These are phyloP conservation scores for Eucalyptus tenuipes DNA, from an alignment of 345 rosid species.

Conservation along the genomic window DNA sequence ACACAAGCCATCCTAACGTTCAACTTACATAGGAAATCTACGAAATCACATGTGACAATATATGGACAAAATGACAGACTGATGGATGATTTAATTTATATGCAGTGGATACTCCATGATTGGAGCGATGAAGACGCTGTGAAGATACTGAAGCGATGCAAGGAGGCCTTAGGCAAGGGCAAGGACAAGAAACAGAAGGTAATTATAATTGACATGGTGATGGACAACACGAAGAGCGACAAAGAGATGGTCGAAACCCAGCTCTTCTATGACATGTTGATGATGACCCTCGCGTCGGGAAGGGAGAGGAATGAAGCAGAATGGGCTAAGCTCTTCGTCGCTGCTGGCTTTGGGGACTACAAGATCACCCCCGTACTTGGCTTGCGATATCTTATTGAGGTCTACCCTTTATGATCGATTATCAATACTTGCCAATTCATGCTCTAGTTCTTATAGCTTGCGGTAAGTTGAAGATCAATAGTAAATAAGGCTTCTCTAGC, in stretches of 20 bases:
- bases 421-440: neutral
- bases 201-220: neutral
- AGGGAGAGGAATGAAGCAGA: conserved; percentile 4
- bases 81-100: neutral
- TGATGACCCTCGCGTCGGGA: neutral
- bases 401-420: neutral
- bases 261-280: conserved; percentile 5
- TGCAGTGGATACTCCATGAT: neutral
- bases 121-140: neutral
- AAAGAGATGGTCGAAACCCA: neutral
- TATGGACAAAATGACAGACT: neutral
- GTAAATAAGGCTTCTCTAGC: neutral
- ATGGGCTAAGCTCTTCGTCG: conserved; percentile 9
- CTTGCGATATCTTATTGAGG: conserved; percentile 5
- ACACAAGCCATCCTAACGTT: neutral
- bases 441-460: neutral
- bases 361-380: neutral
- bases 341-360: conserved; percentile 5
- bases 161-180: neutral
- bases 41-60: neutral
- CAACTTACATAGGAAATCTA: neutral
- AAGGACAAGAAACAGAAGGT: neutral
- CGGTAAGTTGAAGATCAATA: neutral
- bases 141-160: neutral
- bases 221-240: neutral